phyloP scores from a whole-genome alignment of 2,329 filamentous ascomycete genomes.

The Alternaria ethzedia region DNA sequence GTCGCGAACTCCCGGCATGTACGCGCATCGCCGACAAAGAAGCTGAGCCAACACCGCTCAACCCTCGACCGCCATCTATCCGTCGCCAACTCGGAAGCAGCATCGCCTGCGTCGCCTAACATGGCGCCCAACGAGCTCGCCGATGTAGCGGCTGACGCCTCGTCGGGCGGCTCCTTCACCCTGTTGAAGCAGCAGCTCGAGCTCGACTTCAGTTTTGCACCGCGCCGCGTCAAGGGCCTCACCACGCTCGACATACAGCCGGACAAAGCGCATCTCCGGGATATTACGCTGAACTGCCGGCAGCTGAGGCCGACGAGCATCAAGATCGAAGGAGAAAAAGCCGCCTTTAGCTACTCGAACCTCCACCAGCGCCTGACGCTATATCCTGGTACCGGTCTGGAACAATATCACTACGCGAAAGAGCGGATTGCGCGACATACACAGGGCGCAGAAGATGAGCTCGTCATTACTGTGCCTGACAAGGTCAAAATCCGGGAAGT shows the following conservation, averaged over 20 bases:
- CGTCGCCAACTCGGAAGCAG: conserved; percentile 27
- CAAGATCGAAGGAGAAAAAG: conserved; percentile 50
- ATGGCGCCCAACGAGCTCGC: conserved; percentile 42
- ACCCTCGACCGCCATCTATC: conserved; percentile 5
- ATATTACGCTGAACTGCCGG: conserved; percentile 66
- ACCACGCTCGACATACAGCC: conserved; percentile 82
- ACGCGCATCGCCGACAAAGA: conserved; percentile 10
- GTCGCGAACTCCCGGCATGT: conserved; percentile 15
- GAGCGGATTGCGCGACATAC: conserved; percentile 68
- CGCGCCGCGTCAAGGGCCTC: conserved; percentile 75
- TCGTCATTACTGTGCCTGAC: conserved; percentile 66
- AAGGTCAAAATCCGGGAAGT: conserved; percentile 67
- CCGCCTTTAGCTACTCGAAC: conserved; percentile 60
- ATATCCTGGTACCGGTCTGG: conserved; percentile 66
- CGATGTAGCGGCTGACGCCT: conserved; percentile 37
- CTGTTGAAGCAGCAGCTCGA: conserved; percentile 87
- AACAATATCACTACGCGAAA: conserved; percentile 79
- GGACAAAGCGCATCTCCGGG: conserved; percentile 60
- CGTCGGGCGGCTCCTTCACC: conserved; percentile 52
- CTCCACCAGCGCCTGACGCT: conserved; percentile 71
- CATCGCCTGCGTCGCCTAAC: conserved; percentile 34
- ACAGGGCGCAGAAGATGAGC: conserved; percentile 61
- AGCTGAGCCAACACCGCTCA: conserved; percentile 2
- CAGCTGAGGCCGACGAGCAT: conserved; percentile 65
- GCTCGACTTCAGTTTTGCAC: conserved; percentile 85